Percentiles rank a stretch among this genome's conserved stretches.
Evolutionary conservation across 805 yeast species (phyloP).

Genomic region (Candida endomychidarum): DNA sequence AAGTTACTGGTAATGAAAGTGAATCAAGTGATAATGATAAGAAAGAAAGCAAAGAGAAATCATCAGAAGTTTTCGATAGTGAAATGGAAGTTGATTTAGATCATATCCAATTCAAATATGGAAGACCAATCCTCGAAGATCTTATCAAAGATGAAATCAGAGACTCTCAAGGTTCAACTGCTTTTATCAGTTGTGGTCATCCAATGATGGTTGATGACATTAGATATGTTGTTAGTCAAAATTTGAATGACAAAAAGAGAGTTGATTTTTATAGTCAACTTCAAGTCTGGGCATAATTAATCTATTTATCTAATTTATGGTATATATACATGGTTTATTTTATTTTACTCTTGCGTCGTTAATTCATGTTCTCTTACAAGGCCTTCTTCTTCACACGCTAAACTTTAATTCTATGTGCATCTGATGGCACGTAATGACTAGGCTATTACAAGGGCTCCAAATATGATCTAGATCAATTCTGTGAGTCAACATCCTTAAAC

Average conservation of each 20-base stretch:
- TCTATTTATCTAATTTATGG: too few species aligned
- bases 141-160: slow-evolving; percentile 38
- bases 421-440: too few species aligned
- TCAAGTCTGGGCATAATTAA: slow-evolving; percentile 63
- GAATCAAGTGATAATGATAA: slow-evolving; percentile 9
- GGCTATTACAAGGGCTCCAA: too few species aligned
- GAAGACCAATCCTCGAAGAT: slow-evolving; percentile 48
- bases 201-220: slow-evolving; percentile 55
- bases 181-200: slow-evolving; percentile 65
- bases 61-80: slow-evolving; percentile 10
- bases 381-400: too few species aligned
- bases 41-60: slow-evolving; percentile 12
- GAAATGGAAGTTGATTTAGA: slow-evolving; percentile 18
- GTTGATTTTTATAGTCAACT: slow-evolving; percentile 75
- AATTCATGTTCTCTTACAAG: too few species aligned
- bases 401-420: too few species aligned
- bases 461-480: too few species aligned
- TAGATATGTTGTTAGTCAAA: slow-evolving; percentile 46
- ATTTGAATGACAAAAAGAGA: slow-evolving; percentile 44
- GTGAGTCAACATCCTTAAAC: too few species aligned
- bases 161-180: slow-evolving; percentile 44
- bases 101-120: slow-evolving; percentile 41
- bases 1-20: slow-evolving; percentile 6
- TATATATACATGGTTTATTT: too few species aligned
- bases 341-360: too few species aligned